These are phyloP conservation scores for Dysphania ambrosioides DNA, from an alignment of 148 eudicot genomes.

Conservation along the genomic window DNA sequence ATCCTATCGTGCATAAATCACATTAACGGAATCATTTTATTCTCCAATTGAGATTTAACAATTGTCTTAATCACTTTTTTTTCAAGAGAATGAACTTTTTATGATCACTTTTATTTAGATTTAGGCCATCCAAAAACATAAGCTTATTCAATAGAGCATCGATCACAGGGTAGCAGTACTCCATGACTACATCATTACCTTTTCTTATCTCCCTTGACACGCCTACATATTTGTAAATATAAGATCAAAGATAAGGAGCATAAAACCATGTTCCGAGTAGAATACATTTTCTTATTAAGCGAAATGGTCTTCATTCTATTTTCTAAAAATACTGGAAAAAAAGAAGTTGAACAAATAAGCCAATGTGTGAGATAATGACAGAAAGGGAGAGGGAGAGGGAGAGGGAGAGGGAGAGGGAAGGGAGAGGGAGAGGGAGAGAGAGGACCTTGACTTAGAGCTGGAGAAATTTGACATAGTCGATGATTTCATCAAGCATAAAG, in stretches of 20 bases:
- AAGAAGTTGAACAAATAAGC: neutral
- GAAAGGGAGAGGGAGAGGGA: too few relatives aligned
- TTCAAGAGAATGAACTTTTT: neutral
- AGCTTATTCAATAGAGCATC: neutral
- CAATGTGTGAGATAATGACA: neutral
- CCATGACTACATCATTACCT: neutral
- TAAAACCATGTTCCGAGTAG: neutral
- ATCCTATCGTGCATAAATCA: too few relatives aligned
- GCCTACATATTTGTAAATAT: neutral
- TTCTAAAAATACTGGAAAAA: neutral
- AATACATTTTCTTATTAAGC: neutral
- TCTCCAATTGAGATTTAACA: neutral
- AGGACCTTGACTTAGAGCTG: constrained; percentile 98
- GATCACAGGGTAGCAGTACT: neutral
- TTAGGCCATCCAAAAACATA: neutral
- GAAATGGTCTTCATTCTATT: neutral
- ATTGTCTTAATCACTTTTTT: too few relatives aligned
- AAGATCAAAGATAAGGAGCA: neutral
- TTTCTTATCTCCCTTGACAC: neutral
- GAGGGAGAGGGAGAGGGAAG: too few relatives aligned
- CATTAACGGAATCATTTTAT: too few relatives aligned
- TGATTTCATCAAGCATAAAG: constrained; percentile 96
- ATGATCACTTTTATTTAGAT: neutral
- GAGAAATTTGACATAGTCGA: constrained; percentile 95
- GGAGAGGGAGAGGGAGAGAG: constrained; percentile 27